Evolutionary conservation across 352 stramenopile genomes (phyloP), one percentile per base, ranked within the genome.

Genomic region (Phytophthora crassamura): DNA sequence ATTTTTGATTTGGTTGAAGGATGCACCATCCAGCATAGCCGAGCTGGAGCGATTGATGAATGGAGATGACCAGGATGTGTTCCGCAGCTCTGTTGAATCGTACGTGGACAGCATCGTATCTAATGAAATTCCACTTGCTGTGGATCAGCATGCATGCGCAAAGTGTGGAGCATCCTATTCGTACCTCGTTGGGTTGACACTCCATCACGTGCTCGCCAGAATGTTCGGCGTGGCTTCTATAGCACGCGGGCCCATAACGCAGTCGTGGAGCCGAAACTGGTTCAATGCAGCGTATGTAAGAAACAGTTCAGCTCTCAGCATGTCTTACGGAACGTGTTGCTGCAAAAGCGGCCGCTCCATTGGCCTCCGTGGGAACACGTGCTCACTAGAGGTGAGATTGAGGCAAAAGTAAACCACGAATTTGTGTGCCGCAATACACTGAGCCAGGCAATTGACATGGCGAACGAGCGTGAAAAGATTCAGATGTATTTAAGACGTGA

Each of bases 81-180:
- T 54, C 16, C 33, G 47, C 3, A 9, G 10, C 11, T 12, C 7
- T 18, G 34, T 55, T 3, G 34, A 15, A 18, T 11, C 33, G n/a
- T n/a, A n/a, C n/a, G n/a, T n/a, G n/a, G n/a, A n/a, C n/a, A 55
- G 48, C 16, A 55, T 55, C 12, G 32, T 55, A 10, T 20, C 15
- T n/a, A n/a, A n/a, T n/a, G n/a, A n/a, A n/a, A n/a, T n/a, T n/a
- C n/a, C n/a, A n/a, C n/a, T n/a, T n/a, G n/a, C n/a, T n/a, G n/a
- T n/a, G n/a, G n/a, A n/a, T n/a, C n/a, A n/a, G n/a, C n/a, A n/a
- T n/a, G n/a, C 4, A 55, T 18, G 48, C n/a, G 7, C 33, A n/a
- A 33, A 45, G 8, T 55, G 48, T 35, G 33, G 48, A 32, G 48
- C 32, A 18, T 9, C 47, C 7, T 54, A 42, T 25, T 30, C 47